Conservation (phyloP, 2,329 filamentous ascomycete genomes). For the Scedosporium minutisporum region DNA sequence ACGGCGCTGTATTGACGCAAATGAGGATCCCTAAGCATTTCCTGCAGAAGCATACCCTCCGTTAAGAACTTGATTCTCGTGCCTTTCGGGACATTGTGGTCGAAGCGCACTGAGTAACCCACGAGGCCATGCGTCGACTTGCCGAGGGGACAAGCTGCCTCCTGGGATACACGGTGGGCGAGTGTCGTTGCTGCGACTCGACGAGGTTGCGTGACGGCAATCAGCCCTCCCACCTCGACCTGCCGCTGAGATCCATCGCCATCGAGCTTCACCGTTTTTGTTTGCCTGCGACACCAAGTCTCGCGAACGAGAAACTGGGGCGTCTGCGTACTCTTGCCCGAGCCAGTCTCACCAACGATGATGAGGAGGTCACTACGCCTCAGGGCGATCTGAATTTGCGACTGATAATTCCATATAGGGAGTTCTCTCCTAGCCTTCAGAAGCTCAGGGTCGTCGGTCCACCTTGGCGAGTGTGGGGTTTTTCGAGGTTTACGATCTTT, state of each 20-base stretch:
- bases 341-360: constrained; percentile 87
- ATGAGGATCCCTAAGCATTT: constrained; percentile 76
- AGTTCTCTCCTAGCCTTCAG: constrained; percentile 52
- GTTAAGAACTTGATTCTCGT: constrained; percentile 89
- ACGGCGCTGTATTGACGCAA: constrained; percentile 81
- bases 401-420: constrained; percentile 69
- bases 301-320: constrained; percentile 79
- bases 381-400: constrained; percentile 58
- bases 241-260: constrained; percentile 19
- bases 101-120: constrained; percentile 92
- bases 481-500: no score
- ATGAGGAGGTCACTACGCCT: constrained; percentile 63
- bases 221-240: constrained; percentile 60
- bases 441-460: constrained; percentile 11
- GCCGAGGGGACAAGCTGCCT: constrained; percentile 48
- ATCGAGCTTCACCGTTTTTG: constrained; percentile 23
- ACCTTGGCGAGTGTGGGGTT: no score
- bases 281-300: constrained; percentile 61
- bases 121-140: constrained; percentile 45
- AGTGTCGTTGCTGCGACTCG: constrained; percentile 89
- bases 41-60: constrained; percentile 91
- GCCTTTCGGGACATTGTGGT: constrained; percentile 72
- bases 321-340: constrained; percentile 92
- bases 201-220: constrained; percentile 93
- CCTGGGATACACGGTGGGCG: constrained; percentile 76